Conservation (phyloP, 805 yeast species). For the Pichia manshurica region DNA sequence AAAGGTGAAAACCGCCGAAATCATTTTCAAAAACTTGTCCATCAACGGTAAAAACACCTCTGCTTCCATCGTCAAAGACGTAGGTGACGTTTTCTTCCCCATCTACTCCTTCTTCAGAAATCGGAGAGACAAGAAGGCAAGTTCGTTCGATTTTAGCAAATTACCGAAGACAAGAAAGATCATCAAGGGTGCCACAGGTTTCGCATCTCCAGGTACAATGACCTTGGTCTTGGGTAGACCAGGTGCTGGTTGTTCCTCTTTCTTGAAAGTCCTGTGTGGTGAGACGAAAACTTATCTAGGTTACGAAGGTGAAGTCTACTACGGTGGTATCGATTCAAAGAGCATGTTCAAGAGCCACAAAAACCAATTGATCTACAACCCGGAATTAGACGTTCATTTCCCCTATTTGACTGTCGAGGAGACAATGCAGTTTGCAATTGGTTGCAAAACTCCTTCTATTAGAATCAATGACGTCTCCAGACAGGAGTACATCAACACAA, state of each 20-base stretch:
- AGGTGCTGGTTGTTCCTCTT: constrained; percentile 60
- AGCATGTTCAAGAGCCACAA: constrained; percentile 42
- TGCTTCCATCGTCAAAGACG: constrained; percentile 40
- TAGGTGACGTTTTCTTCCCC: constrained; percentile 40
- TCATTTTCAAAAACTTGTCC: constrained; percentile 36
- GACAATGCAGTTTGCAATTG: constrained; percentile 49
- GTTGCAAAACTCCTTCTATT: constrained; percentile 49
- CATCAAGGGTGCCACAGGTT: constrained; percentile 20
- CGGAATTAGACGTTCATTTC: constrained; percentile 52
- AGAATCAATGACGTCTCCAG: constrained; percentile 37
- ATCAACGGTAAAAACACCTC: constrained; percentile 44
- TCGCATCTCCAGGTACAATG: constrained; percentile 46
- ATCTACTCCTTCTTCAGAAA: constrained; percentile 11
- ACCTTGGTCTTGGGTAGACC: constrained; percentile 51
- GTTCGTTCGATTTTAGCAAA: constrained; percentile 21
- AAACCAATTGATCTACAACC: constrained; percentile 46
- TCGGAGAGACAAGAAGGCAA: constrained; percentile 17
- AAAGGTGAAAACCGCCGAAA: constrained; percentile 37
- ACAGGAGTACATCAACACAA: constrained; percentile 35
- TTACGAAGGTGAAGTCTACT: constrained; percentile 38
- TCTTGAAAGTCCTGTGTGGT: constrained; percentile 41
- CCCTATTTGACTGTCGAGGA: constrained; percentile 50
- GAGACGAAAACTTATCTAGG: constrained; percentile 35
- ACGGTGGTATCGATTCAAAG: constrained; percentile 43
- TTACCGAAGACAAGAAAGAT: constrained; percentile 20